Base-by-base conservation (phyloP, 2,329 filamentous ascomycete species). In the Alternaria novae-zelandiae region DNA sequence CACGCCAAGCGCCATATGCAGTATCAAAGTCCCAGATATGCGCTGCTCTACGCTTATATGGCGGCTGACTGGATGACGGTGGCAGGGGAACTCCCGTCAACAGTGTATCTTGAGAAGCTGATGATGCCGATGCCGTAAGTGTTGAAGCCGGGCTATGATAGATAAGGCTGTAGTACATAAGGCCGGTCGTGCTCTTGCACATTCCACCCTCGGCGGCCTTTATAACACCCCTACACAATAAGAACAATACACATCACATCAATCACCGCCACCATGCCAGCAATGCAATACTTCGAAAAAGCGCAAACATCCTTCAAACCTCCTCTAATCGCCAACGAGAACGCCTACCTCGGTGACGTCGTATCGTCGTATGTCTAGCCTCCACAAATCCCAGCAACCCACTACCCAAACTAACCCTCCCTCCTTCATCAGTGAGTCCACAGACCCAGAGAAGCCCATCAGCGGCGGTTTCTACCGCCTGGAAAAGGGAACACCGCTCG, bases 301-400 rank as follows among this genome's bases (percentile, higher is more conserved):
- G 88, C 87, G 0, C 87, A 90, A 75, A 83, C 82, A 25, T 82
- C 80, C 43, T 90, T 86, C 80, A 87, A 90, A 71, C 88, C 88
- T 4, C 89, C 88, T 6, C 84, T 90, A 51, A 88, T 91, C 64
- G 87, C 88, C 36, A 89, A 89, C 70, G 87, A 90, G 65, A 91
- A 91, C 72, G 89, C 88, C 28, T 91, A 84, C 75, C 83, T 91
- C 4, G 89, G 88, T 45, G 89, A 91, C 71, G 81, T 91, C 26
- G 82, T 83, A 69, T 85, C 85, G 4, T 86, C 83, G 84, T 87
- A 78, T 50, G 77, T 61, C 13, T n/a, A 17, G 7, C 30, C 51
- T 13, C 21, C 25, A n/a, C 36, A 12, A 2, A 4, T 41, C 15
- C 3, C 17, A 15, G 5, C n/a, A 28, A 6, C 9, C 23, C 45